Evolutionary conservation across 345 rosid genomes (phyloP).

Genomic region (Excoecaria agallocha): DNA sequence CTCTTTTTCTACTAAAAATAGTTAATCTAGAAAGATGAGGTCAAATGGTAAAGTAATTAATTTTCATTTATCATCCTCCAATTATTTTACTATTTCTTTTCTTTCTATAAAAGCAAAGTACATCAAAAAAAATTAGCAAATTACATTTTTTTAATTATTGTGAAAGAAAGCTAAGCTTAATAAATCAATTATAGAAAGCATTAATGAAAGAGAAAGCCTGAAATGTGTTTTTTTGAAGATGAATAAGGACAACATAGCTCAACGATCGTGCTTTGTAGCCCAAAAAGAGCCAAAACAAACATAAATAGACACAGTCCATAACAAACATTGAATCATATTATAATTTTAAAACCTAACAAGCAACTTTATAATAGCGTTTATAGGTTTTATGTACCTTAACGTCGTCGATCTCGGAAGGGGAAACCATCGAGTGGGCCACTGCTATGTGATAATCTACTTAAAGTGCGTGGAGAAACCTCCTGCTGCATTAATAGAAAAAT

Average conservation of each 20-base stretch:
- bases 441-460: constrained; percentile 84
- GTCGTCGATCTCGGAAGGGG: constrained; percentile 79
- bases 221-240: constrained; percentile 18
- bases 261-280: constrained; percentile 32
- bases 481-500: constrained; percentile 49
- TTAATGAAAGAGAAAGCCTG: constrained; percentile 62
- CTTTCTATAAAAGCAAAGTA: not conserved
- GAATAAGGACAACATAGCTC: constrained; percentile 27
- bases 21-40: not conserved
- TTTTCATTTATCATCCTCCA: too few species aligned
- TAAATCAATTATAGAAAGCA: constrained; percentile 20
- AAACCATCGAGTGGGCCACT: constrained; percentile 83
- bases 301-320: not conserved
- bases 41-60: not conserved
- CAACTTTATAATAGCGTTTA: not conserved
- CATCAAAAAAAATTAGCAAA: not conserved
- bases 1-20: not conserved
- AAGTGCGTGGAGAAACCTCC: constrained; percentile 79
- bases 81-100: not conserved
- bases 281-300: constrained; percentile 8
- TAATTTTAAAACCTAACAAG: not conserved
- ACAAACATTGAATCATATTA: not conserved
- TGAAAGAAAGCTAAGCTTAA: constrained; percentile 18
- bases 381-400: constrained; percentile 44
- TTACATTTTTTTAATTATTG: not conserved